phyloP scores from a whole-genome alignment of 805 yeast species.

The Saccharomyces eubayanus region DNA sequence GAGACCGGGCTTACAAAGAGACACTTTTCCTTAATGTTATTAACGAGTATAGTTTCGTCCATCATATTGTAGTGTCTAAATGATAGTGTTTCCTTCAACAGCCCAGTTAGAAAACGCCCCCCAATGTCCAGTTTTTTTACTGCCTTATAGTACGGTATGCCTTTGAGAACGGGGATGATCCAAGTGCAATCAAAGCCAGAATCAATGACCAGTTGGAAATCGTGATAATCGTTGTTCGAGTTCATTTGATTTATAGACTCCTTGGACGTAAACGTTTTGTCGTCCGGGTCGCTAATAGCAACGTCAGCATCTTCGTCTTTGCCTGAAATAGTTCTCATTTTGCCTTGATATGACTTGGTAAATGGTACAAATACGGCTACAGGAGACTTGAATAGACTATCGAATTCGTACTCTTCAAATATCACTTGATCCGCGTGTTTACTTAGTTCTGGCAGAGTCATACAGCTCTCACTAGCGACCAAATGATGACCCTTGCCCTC shows the following conservation, averaged over 20 bases:
- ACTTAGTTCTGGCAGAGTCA: conserved; percentile 72
- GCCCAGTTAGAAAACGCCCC: conserved; percentile 77
- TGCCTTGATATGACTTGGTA: conserved; percentile 28
- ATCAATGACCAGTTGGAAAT: conserved; percentile 76
- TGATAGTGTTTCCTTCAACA: conserved; percentile 73
- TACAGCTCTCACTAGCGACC: conserved; percentile 71
- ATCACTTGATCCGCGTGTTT: conserved; percentile 83
- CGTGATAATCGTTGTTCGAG: conserved; percentile 31
- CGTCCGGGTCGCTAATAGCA: not conserved
- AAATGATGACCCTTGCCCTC: conserved; percentile 47
- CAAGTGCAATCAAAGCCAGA: conserved; percentile 84
- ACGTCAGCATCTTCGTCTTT: conserved; percentile 13
- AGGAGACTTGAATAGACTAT: conserved; percentile 58
- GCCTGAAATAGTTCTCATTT: conserved; percentile 14
- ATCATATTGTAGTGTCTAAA: conserved; percentile 88
- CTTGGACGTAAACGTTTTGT: not conserved
- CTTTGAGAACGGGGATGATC: conserved; percentile 76
- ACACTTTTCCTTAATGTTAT: conserved; percentile 70
- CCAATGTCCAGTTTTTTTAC: conserved; percentile 76
- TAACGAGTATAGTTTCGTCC: conserved; percentile 80
- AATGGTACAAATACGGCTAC: conserved; percentile 58
- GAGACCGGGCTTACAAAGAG: conserved; percentile 42
- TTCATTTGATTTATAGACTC: not conserved
- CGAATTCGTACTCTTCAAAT: conserved; percentile 88
- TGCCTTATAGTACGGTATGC: conserved; percentile 68